A percentile compares a stretch with the other conserved stretches of the same genome.
Conservation (phyloP, 768 basidiomycete species). For the Tulasnella sp. region DNA sequence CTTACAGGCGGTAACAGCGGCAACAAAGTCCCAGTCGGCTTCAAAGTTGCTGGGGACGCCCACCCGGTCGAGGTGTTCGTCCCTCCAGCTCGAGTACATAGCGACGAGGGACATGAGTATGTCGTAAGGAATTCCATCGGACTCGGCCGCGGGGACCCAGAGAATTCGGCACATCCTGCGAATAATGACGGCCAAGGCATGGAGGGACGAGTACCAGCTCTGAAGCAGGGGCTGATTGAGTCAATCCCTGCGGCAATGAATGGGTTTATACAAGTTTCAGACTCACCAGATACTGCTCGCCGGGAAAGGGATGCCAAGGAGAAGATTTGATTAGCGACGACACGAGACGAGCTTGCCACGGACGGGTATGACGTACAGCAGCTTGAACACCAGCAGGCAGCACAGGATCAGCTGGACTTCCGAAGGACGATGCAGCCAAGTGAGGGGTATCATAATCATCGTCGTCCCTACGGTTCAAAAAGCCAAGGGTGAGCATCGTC, state of each 20-base stretch:
- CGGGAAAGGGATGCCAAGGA: background rate
- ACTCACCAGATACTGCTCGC: conserved; percentile 23
- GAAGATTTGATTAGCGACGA: background rate
- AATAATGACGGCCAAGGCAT: conserved; percentile 76
- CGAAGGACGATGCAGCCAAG: conserved; percentile 20
- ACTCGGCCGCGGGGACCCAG: conserved; percentile 73
- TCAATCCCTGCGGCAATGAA: background rate
- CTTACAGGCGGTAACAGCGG: conserved; percentile 62
- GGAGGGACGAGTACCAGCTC: conserved; percentile 82
- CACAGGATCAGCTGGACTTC: conserved; percentile 12
- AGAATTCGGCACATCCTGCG: conserved; percentile 76
- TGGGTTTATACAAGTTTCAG: background rate
- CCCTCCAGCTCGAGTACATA: conserved; percentile 67
- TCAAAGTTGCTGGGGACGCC: conserved; percentile 85
- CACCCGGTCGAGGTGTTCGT: conserved; percentile 67
- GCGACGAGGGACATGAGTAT: conserved; percentile 55
- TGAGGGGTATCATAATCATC: conserved; percentile 81
- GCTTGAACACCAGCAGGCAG: conserved; percentile 26
- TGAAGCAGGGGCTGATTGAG: conserved; percentile 36
- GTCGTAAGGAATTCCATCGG: conserved; percentile 71
- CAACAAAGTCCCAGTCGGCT: conserved; percentile 85
- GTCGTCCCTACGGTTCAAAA: conserved; percentile 52
- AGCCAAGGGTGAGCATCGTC: conserved; percentile 25
- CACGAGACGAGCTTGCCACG: too few species aligned
- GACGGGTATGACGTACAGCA: conserved; percentile 3